A percentile compares a stretch with the other conserved stretches of the same genome.
phyloP scores from a whole-genome alignment of 148 eudicot species.

The Amaranthus hypochondriacus region DNA sequence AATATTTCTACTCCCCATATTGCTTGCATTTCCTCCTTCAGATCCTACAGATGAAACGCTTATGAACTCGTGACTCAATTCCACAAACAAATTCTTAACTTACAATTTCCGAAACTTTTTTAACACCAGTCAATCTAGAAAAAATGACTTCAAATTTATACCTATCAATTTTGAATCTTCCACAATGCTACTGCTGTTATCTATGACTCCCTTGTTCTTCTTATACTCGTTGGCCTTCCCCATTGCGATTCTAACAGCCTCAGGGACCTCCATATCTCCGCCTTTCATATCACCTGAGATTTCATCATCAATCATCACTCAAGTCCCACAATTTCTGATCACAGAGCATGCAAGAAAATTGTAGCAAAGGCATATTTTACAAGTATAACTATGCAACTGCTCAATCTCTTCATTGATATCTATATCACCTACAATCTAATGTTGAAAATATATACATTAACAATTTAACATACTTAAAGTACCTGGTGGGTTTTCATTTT shows the following conservation, averaged over 20 bases:
- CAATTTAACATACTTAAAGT: neutral
- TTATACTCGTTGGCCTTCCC: slow-evolving; percentile 38
- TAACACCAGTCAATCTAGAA: neutral
- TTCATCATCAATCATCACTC: neutral
- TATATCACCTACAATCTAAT: slow-evolving; percentile 6
- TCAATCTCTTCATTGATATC: slow-evolving; percentile 11
- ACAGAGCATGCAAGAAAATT: neutral
- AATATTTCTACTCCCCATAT: slow-evolving; percentile 7
- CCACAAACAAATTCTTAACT: neutral
- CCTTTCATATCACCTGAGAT: slow-evolving; percentile 19
- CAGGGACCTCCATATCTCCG: slow-evolving; percentile 28
- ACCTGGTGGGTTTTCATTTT: slow-evolving; percentile 23
- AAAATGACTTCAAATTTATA: neutral
- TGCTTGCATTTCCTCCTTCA: slow-evolving; percentile 27
- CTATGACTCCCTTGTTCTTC: slow-evolving; percentile 27
- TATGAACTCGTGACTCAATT: slow-evolving; percentile 7
- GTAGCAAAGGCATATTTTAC: neutral
- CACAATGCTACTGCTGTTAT: slow-evolving; percentile 8
- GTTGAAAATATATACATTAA: neutral
- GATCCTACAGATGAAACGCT: slow-evolving; percentile 32
- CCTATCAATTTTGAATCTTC: slow-evolving; percentile 16
- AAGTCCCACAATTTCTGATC: neutral
- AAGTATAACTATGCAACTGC: slow-evolving; percentile 16
- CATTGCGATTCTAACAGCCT: slow-evolving; percentile 32
- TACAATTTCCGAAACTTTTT: neutral